Conservation (phyloP, 257 asterid genomes). For the Lithospermum erythrorhizon region DNA sequence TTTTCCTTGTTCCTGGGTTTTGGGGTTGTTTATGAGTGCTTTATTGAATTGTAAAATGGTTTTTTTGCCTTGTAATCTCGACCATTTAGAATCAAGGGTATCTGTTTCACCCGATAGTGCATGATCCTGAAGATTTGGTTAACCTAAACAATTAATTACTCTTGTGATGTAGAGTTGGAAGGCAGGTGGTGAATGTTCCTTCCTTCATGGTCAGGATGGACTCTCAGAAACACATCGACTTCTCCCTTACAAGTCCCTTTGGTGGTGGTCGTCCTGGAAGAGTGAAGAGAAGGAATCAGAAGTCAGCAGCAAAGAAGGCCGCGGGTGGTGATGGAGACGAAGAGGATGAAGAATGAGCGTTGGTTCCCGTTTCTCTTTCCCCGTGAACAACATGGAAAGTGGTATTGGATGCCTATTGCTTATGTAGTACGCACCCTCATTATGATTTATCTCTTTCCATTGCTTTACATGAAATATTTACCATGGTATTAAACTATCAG, state of each 20-base stretch:
- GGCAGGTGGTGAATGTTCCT: conserved; percentile 47
- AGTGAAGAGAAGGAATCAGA: conserved; percentile 49
- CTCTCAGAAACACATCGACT: conserved; percentile 47
- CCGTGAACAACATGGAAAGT: too few species aligned
- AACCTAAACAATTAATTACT: not conserved
- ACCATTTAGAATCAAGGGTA: not conserved
- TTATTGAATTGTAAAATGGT: not conserved
- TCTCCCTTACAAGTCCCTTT: conserved; percentile 43
- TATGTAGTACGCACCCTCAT: not conserved
- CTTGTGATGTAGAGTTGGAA: conserved; percentile 33
- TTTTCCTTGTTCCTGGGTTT: not conserved
- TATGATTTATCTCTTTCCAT: not conserved
- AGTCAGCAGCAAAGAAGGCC: conserved; percentile 48
- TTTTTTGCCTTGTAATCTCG: not conserved
- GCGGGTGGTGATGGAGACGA: conserved; percentile 44
- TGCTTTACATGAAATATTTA: not conserved
- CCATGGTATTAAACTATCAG: not conserved
- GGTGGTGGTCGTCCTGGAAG: conserved; percentile 57
- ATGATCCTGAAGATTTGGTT: not conserved
- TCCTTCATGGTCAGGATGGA: conserved; percentile 44
- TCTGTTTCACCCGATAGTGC: not conserved
- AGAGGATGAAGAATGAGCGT: conserved; percentile 29
- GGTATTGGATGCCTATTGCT: too few species aligned
- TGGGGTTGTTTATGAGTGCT: not conserved
- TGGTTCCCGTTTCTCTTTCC: too few species aligned